These are phyloP conservation scores for Cerrena zonata DNA, from an alignment of 1,284 basidiomycete species.

Conservation along the genomic window DNA sequence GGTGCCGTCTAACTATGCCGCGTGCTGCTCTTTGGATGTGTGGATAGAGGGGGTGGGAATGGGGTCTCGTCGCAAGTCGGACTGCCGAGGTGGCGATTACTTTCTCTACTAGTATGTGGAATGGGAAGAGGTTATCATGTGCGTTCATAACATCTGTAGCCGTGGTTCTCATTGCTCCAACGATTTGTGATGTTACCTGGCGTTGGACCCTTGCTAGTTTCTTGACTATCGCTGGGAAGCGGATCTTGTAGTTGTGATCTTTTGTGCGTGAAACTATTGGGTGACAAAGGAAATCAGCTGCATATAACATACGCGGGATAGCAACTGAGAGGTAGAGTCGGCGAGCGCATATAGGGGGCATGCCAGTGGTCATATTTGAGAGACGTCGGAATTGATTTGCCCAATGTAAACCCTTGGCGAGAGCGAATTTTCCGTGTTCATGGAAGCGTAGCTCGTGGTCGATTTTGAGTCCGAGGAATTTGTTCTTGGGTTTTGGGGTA, in stretches of 20 bases:
- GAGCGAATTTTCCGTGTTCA: conserved; percentile 24
- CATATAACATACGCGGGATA: conserved; percentile 32
- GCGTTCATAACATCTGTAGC: conserved; percentile 21
- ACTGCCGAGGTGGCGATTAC: conserved; percentile 11
- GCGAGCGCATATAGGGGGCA: conserved; percentile 13
- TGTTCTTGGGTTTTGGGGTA: no score
- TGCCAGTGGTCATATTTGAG: conserved; percentile 18
- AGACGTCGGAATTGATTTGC: conserved; percentile 20
- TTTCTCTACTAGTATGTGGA: conserved; percentile 16
- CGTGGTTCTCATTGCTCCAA: conserved; percentile 21
- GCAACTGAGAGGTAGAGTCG: conserved; percentile 27
- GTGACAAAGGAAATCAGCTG: conserved; percentile 30
- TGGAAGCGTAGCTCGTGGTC: conserved; percentile 31
- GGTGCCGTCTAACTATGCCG: conserved; percentile 11
- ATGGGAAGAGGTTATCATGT: conserved; percentile 20
- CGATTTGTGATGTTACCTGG: conserved; percentile 16
- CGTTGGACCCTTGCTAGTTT: conserved; percentile 15
- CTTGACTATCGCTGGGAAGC: conserved; percentile 12
- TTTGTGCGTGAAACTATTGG: conserved; percentile 5
- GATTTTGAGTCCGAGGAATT: conserved; percentile 32
- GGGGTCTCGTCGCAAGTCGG: conserved; percentile 24
- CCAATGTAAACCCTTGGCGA: conserved; percentile 26
- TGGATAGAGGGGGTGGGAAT: conserved; percentile 24
- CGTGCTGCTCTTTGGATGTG: conserved; percentile 10
- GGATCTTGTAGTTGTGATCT: conserved; percentile 3